Percentiles rank a stretch among this genome's conserved stretches.
phyloP scores from a whole-genome alignment of 352 stramenopile species.

The Globisporangium uncinulatum region DNA sequence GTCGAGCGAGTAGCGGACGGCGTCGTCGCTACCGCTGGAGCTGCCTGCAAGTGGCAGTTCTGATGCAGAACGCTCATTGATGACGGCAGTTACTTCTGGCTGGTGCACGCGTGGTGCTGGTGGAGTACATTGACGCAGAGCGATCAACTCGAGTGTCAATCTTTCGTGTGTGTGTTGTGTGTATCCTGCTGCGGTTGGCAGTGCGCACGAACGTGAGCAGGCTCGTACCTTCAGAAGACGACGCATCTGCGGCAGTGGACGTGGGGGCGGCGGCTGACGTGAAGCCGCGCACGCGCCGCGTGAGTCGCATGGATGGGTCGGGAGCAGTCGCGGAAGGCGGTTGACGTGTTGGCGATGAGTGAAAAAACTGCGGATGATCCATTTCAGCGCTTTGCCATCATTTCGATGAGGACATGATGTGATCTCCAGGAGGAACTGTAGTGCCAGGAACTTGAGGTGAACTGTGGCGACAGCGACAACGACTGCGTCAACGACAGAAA shows the following conservation, averaged over 20 bases:
- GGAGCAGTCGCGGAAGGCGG: not conserved
- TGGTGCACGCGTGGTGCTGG: not conserved
- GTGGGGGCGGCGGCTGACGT: not conserved
- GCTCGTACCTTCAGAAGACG: not conserved
- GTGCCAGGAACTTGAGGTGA: no score
- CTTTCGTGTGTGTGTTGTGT: not conserved
- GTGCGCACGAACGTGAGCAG: not conserved
- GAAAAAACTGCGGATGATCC: not conserved
- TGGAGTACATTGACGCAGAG: not conserved
- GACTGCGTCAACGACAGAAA: no score
- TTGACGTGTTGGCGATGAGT: not conserved
- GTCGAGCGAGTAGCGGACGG: slow-evolving; percentile 54
- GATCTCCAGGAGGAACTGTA: no score
- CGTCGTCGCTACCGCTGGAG: not conserved
- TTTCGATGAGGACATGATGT: no score
- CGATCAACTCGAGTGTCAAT: no score
- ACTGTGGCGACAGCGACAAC: no score
- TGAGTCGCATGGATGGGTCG: not conserved
- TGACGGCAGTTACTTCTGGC: no score
- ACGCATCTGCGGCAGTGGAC: not conserved
- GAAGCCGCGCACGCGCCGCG: not conserved
- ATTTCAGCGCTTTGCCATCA: not conserved
- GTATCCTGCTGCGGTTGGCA: not conserved
- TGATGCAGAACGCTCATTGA: no score
- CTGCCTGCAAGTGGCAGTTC: not conserved